Conservation (phyloP, 2,329 filamentous ascomycete genomes). For the Colletotrichum neosansevieriae region DNA sequence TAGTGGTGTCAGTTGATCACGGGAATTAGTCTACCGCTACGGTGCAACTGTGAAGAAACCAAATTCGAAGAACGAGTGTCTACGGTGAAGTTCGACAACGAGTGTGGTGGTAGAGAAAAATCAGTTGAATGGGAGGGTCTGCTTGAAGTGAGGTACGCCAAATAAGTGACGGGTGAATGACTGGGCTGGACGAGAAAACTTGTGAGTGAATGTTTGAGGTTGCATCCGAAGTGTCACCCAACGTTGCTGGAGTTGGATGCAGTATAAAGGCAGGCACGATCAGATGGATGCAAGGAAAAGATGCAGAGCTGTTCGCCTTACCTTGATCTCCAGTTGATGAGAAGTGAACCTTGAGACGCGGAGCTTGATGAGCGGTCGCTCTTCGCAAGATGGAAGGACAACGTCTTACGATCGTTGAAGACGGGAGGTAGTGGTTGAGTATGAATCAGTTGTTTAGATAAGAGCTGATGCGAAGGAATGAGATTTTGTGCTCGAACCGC, state of each 20-base stretch:
- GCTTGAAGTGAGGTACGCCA: background rate
- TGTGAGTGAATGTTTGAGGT: background rate
- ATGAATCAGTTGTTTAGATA: slow-evolving; percentile 9
- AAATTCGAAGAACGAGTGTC: background rate
- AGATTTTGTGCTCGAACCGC: slow-evolving; percentile 12
- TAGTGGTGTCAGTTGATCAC: slow-evolving; percentile 9
- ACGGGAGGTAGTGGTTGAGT: slow-evolving; percentile 2
- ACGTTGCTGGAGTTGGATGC: background rate
- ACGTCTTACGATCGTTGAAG: slow-evolving; percentile 15
- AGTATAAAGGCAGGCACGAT: background rate
- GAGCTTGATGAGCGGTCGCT: slow-evolving; percentile 17
- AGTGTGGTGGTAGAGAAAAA: background rate
- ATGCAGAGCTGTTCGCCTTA: slow-evolving; percentile 1
- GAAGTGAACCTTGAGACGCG: slow-evolving; percentile 7
- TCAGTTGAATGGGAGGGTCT: background rate
- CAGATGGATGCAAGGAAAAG: background rate
- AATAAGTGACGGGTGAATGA: background rate
- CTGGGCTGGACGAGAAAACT: background rate
- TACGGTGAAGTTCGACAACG: background rate
- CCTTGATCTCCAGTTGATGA: background rate
- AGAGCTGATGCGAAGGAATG: background rate
- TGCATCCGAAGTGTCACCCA: background rate
- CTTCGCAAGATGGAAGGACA: background rate
- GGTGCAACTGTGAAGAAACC: background rate
- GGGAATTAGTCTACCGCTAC: background rate